Percentiles rank a stretch among this genome's conserved stretches.
These are phyloP conservation scores for Acer saccharum DNA, from an alignment of 345 rosid species.

Conservation along the genomic window DNA sequence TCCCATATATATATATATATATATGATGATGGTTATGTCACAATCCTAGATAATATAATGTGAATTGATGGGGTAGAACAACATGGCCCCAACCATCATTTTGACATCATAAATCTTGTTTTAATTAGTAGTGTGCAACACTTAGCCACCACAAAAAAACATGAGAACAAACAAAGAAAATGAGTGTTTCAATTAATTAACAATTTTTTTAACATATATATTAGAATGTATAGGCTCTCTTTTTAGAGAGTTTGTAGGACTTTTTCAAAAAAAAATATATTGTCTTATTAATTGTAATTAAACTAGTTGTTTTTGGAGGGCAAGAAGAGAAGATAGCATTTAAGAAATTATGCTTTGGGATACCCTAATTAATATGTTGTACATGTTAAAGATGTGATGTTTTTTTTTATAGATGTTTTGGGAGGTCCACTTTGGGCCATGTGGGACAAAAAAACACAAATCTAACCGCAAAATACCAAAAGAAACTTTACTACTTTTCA, in stretches of 20 bases:
- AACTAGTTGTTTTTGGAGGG: background rate
- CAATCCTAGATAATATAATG: background rate
- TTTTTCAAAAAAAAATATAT: too few relatives aligned
- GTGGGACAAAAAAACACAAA: slow-evolving; percentile 36
- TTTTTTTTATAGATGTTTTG: background rate
- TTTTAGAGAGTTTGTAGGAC: too few relatives aligned
- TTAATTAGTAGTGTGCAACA: background rate
- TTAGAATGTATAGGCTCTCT: too few relatives aligned
- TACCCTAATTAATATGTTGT: background rate
- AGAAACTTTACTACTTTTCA: slow-evolving; percentile 44
- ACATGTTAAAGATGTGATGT: background rate
- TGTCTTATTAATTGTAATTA: background rate
- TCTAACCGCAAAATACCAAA: slow-evolving; percentile 51
- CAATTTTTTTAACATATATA: background rate
- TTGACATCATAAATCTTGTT: slow-evolving; percentile 18
- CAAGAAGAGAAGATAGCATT: background rate
- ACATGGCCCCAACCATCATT: background rate
- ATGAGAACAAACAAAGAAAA: background rate
- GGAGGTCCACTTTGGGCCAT: slow-evolving; percentile 26
- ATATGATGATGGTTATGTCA: slow-evolving; percentile 3
- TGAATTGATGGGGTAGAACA: background rate
- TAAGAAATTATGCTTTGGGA: slow-evolving; percentile 9
- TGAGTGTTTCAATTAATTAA: background rate
- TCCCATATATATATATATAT: slow-evolving; percentile 14
- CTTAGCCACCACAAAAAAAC: slow-evolving; percentile 3